Conservation (phyloP, 768 basidiomycete genomes). For the Gautieria morchelliformis region DNA sequence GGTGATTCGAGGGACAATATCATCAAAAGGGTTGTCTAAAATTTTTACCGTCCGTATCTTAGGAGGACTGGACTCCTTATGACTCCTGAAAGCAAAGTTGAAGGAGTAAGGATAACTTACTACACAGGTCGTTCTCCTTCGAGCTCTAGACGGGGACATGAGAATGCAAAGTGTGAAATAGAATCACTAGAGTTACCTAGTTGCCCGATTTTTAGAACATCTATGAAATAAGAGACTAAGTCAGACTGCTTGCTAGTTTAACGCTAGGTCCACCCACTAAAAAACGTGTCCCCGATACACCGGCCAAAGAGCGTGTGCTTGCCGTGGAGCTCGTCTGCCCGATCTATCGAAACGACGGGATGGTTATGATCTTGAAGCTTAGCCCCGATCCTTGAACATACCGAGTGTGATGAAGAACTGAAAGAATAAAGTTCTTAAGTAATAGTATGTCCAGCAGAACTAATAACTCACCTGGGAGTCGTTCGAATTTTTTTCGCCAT, state of each 20-base stretch:
- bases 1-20: constrained; percentile 94
- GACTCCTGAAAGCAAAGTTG: neutral
- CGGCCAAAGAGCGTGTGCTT: constrained; percentile 96
- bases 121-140: constrained; percentile 72
- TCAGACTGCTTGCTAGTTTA: neutral
- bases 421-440: neutral
- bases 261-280: constrained; percentile 46
- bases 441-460: neutral
- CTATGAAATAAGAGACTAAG: constrained; percentile 28
- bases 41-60: constrained; percentile 82
- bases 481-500: constrained; percentile 78
- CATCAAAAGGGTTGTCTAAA: constrained; percentile 88
- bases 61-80: constrained; percentile 52
- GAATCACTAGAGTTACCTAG: constrained; percentile 45
- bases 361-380: neutral
- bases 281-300: constrained; percentile 78
- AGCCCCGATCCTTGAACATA: constrained; percentile 21
- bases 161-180: neutral
- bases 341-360: constrained; percentile 38
- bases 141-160: constrained; percentile 40
- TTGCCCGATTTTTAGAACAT: constrained; percentile 86
- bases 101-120: constrained; percentile 24
- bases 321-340: constrained; percentile 86
- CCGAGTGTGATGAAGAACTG: constrained; percentile 86
- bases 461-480: constrained; percentile 56